Base-by-base conservation (phyloP, 2,329 filamentous ascomycete genomes). In the Colletotrichum kahawae region DNA sequence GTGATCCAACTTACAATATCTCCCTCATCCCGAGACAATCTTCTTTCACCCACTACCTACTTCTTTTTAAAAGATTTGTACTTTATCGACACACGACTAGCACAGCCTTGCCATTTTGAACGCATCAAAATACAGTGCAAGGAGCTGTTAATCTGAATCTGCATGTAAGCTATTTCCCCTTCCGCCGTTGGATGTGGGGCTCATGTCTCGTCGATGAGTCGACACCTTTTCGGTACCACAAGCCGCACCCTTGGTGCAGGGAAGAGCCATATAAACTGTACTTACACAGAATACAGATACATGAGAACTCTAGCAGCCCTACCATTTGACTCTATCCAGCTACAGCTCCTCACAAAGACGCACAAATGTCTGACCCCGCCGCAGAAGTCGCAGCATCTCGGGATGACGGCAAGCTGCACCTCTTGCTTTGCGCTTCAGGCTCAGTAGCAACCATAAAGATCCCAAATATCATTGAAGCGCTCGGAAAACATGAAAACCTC, bases 381-480 rank as follows among this genome's bases (percentile, higher is more conserved):
- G 75, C 75, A 12, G 63, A 66, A 18, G 74, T 77, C 24, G 67
- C 74, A n/a, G 71, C 70, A 7, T 57, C 76, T 29, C 67, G 65
- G 13, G 54, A 64, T 2, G 74, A 77, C n/a, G 71, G 75, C 31
- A 78, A 76, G 64, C 38, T 21, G 6, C 76, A 75, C 34, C 69
- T 71, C 6, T 67, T 69, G 7, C 64, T 69, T 18, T 71, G 54
- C n/a, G 64, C 65, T 62, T 76, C 36, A 21, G 76, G 76, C 33
- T 71, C 70, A 1, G 76, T 77, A 2, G 96, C 96, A 16, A 95
- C 94, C 8, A 98, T 98, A 81, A 98, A 98, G 82, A 86, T 95
- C 4, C 92, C 92, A 2, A 86, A 90, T 51, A 95, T 96, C 78
- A 87, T 93, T 74, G 80, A 85, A 21, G 88, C 92, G 2, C 89